These are phyloP conservation scores for Tubosaeta brunneosetosa DNA, from an alignment of 768 basidiomycete species.

Conservation along the genomic window DNA sequence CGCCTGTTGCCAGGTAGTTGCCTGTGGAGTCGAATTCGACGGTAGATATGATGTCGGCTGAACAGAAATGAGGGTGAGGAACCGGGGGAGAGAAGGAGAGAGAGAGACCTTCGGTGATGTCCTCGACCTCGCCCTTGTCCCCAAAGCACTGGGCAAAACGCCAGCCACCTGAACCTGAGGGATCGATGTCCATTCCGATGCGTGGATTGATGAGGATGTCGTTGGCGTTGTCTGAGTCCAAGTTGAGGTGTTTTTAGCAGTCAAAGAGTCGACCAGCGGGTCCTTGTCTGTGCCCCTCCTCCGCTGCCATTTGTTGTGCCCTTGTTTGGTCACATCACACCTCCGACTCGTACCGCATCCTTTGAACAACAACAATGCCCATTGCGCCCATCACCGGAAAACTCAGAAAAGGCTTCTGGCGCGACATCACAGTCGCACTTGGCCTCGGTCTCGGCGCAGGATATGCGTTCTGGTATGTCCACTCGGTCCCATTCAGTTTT, in stretches of 20 bases:
- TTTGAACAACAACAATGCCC: constrained; percentile 47
- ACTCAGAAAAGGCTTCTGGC: constrained; percentile 89
- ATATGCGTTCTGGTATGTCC: constrained; percentile 79
- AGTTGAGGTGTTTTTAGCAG: constrained; percentile 7
- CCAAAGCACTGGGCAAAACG: constrained; percentile 99
- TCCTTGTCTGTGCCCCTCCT: constrained; percentile 16
- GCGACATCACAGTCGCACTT: constrained; percentile 69
- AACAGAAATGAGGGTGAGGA: constrained; percentile 9
- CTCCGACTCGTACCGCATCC: constrained; percentile 30
- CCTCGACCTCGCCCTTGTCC: constrained; percentile 99
- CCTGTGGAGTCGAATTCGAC: constrained; percentile 99
- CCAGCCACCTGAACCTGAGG: constrained; percentile 85
- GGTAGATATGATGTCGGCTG: constrained; percentile 99
- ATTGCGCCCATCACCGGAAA: constrained; percentile 91
- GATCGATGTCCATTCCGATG: constrained; percentile 73
- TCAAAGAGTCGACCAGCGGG: constrained; percentile 17
- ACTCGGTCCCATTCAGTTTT: constrained; percentile 6
- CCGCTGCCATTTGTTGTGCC: constrained; percentile 27
- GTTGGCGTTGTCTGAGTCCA: constrained; percentile 6
- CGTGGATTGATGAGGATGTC: constrained; percentile 9
- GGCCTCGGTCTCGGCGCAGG: constrained; percentile 73
- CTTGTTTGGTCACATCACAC: constrained; percentile 26
- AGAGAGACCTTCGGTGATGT: constrained; percentile 92
- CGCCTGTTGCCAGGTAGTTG: constrained; percentile 98
- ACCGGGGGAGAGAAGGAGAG: constrained; percentile 11